Percentiles rank a stretch among this genome's conserved stretches.
phyloP scores from a whole-genome alignment of 768 basidiomycete species.

The Mycena vitilis region DNA sequence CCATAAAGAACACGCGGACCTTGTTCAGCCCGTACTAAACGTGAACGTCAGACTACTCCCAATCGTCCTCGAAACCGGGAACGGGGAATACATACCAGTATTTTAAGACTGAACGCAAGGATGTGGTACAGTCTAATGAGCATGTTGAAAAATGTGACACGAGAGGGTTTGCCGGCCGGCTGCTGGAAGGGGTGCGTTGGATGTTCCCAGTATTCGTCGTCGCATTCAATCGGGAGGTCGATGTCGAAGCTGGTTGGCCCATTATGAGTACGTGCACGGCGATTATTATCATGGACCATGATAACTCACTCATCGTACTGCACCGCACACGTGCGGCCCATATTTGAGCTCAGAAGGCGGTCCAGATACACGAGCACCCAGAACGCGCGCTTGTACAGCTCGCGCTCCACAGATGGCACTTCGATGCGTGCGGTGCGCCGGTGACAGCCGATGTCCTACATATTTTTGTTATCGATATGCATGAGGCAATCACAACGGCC shows the following conservation, averaged over 20 bases:
- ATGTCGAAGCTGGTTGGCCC: conserved; percentile 67
- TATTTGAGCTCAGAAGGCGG: conserved; percentile 55
- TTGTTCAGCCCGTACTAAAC: conserved; percentile 74
- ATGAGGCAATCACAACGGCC: neutral
- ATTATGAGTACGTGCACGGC: neutral
- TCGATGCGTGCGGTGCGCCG: conserved; percentile 42
- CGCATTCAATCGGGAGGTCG: conserved; percentile 69
- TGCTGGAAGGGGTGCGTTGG: conserved; percentile 70
- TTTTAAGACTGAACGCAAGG: conserved; percentile 65
- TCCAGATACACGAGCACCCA: conserved; percentile 59
- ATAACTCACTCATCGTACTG: conserved; percentile 49
- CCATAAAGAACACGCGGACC: conserved; percentile 60
- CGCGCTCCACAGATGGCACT: conserved; percentile 63
- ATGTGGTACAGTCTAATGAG: conserved; percentile 69
- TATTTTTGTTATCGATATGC: conserved; percentile 51
- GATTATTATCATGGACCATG: no score
- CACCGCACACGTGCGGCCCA: conserved; percentile 58
- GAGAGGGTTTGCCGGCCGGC: conserved; percentile 66
- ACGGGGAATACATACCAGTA: conserved; percentile 53
- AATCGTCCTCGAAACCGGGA: no score
- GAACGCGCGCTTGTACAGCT: conserved; percentile 81
- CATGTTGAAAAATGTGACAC: conserved; percentile 65
- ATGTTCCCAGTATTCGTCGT: conserved; percentile 78
- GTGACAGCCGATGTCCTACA: conserved; percentile 25
- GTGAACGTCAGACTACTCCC: neutral